Evolutionary conservation across 2,329 filamentous ascomycete species (phyloP), one percentile per base, ranked within the genome.

Genomic region (Graphiopsis chlorocephala): DNA sequence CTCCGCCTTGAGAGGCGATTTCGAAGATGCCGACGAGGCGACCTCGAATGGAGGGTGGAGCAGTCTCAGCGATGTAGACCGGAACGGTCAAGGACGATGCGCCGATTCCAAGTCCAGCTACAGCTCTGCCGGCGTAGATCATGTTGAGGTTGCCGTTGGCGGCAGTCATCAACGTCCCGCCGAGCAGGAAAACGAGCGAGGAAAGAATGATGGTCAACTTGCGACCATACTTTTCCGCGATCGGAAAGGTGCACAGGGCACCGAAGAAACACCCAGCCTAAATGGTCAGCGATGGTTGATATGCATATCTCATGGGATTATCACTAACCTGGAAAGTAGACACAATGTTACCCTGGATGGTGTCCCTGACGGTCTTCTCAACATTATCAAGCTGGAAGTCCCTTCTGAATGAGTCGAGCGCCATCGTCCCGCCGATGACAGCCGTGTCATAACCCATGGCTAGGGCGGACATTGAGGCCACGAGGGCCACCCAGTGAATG

Each of bases 71-170:
- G 70, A 99, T 92, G 81, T 96, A 99, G 23, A 99, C 86, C 0
- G 95, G 95, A 2, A 96, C 93, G 38, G 97, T 91, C 25, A 99
- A 95, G 2, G 95, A 94, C 1, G 93, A 88, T 1, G 93, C 92
- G 25, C 95, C 95, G 6, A 93, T 93, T 5, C 91, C 93, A 2
- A 96, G 75, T 14, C 95, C 95, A 12, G 91, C 89, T 15, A 98
- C 75, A 15, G 73, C 76, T 47, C 77, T 73, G 12, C 77, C 77
- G 38, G 66, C 73, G 56, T 76, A 76, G 25, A 79, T 76, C 66
- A 78, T 71, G 45, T 73, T 73, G 7, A 78, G 72, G 25, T 68
- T 75, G 26, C 74, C 77, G 57, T 66, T 71, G 2, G 76, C 73
- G 48, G 75, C 75, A 55, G 76, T 79, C 76, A 78, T 78, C 33